Evolutionary conservation across 768 basidiomycete genomes (phyloP).

Genomic region (Boletus bicolor): DNA sequence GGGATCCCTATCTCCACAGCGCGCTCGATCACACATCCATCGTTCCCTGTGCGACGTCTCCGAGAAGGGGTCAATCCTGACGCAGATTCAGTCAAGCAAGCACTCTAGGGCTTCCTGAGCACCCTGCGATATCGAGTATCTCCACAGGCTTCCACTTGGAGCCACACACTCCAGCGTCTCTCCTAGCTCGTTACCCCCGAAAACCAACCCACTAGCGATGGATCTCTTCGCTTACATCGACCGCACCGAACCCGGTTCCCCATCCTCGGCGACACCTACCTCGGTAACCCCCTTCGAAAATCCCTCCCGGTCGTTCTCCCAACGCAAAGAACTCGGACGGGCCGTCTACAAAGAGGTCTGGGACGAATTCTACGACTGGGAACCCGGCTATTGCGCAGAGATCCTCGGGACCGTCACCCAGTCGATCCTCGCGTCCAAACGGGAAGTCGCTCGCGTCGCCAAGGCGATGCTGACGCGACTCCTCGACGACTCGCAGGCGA

Average conservation of each 20-base stretch:
- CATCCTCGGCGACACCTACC: constrained; percentile 1
- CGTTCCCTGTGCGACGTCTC: not conserved
- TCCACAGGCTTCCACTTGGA: not conserved
- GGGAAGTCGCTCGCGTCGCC: constrained; percentile 15
- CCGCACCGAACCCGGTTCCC: constrained; percentile 22
- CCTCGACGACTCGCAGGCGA: not conserved
- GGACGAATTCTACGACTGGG: constrained; percentile 48
- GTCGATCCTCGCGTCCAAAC: constrained; percentile 4
- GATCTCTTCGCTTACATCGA: constrained; percentile 19
- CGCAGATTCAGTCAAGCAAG: not conserved
- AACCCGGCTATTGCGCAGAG: constrained; percentile 30
- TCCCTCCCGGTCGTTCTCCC: not conserved
- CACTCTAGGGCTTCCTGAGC: not conserved
- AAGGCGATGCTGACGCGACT: constrained; percentile 2
- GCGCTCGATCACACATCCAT: not conserved
- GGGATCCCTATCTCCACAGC: not conserved
- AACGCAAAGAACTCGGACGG: constrained; percentile 25
- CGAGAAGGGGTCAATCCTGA: not conserved
- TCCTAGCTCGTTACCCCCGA: no score
- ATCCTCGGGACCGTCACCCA: constrained; percentile 21
- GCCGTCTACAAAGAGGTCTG: constrained; percentile 38
- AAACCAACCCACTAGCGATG: constrained; percentile 3
- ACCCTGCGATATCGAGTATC: not conserved
- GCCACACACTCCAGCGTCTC: not conserved
- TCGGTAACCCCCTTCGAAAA: not conserved